A percentile compares a stretch with the other conserved stretches of the same genome.
phyloP scores from a whole-genome alignment of 768 basidiomycete genomes.

The Auricularia sp. region DNA sequence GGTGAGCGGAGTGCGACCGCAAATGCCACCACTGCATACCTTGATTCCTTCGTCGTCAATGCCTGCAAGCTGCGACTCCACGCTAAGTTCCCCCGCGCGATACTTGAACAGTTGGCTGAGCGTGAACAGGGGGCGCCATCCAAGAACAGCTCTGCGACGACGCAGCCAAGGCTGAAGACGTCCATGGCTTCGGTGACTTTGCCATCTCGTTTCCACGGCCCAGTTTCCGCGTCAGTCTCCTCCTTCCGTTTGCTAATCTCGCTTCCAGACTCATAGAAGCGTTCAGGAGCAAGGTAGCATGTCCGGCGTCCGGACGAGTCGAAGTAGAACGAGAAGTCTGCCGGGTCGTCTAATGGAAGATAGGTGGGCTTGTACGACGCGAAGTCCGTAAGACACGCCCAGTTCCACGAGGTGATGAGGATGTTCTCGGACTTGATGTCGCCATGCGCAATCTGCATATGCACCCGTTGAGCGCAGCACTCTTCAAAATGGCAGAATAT shows the following conservation, averaged over 20 bases:
- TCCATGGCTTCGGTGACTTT: conserved; percentile 95
- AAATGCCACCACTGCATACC: conserved; percentile 36
- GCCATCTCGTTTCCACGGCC: conserved; percentile 54
- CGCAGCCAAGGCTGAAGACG: conserved; percentile 89
- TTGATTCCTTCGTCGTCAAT: conserved; percentile 77
- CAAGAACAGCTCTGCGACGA: conserved; percentile 89
- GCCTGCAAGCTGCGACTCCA: conserved; percentile 57
- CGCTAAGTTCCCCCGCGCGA: conserved; percentile 68
- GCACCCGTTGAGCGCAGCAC: neutral
- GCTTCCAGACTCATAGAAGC: conserved; percentile 71
- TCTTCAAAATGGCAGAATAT: neutral
- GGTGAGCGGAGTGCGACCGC: neutral
- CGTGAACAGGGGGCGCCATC: conserved; percentile 89
- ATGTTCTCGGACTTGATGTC: conserved; percentile 98
- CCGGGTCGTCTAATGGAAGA: conserved; percentile 90
- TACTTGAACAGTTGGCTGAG: conserved; percentile 94
- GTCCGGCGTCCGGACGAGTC: conserved; percentile 89
- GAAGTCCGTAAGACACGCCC: conserved; percentile 92
- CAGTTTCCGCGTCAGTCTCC: conserved; percentile 37
- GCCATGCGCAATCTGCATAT: conserved; percentile 71
- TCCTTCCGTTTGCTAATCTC: conserved; percentile 63
- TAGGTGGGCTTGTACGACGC: conserved; percentile 92
- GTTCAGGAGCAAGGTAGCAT: conserved; percentile 93
- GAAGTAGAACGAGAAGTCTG: conserved; percentile 96
- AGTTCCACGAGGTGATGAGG: conserved; percentile 92